A percentile compares a stretch with the other conserved stretches of the same genome.
These are phyloP conservation scores for Peterozyma xylosa DNA, from an alignment of 805 yeast species.

Conservation along the genomic window DNA sequence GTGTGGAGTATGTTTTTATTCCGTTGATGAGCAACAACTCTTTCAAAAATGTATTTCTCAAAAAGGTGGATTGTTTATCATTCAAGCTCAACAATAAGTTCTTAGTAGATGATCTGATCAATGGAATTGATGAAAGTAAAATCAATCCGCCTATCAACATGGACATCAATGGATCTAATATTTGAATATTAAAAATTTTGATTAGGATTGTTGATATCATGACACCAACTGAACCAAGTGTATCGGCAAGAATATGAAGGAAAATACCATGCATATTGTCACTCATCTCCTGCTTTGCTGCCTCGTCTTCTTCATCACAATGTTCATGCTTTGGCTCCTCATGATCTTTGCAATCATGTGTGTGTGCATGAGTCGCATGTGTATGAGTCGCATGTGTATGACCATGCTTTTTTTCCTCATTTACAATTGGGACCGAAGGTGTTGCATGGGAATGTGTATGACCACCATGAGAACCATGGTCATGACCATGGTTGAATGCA, in stretches of 20 bases:
- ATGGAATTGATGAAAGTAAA: constrained; percentile 74
- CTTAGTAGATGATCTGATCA: constrained; percentile 73
- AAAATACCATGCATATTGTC: constrained; percentile 92
- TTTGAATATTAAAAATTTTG: constrained; percentile 54
- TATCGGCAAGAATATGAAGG: constrained; percentile 89
- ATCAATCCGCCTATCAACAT: constrained; percentile 78
- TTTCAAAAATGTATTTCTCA: constrained; percentile 56
- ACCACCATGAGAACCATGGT: constrained; percentile 33
- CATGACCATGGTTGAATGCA: constrained; percentile 87
- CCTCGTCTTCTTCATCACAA: constrained; percentile 10
- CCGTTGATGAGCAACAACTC: constrained; percentile 71
- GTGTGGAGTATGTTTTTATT: constrained; percentile 77
- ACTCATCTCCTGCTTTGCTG: constrained; percentile 37
- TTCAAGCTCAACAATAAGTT: constrained; percentile 60
- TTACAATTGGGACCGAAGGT: not conserved
- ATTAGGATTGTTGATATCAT: constrained; percentile 83
- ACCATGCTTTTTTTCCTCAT: constrained; percentile 12
- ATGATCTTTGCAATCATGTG: constrained; percentile 3
- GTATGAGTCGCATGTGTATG: constrained; percentile 24
- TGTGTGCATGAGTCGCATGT: constrained; percentile 16
- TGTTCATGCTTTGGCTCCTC: constrained; percentile 10
- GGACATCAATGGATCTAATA: constrained; percentile 92
- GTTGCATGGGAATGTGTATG: constrained; percentile 27
- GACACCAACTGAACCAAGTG: constrained; percentile 95
- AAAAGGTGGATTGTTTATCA: constrained; percentile 14